Base-by-base conservation (phyloP, 805 yeast genomes). In the Myxozyma mucilagina region DNA sequence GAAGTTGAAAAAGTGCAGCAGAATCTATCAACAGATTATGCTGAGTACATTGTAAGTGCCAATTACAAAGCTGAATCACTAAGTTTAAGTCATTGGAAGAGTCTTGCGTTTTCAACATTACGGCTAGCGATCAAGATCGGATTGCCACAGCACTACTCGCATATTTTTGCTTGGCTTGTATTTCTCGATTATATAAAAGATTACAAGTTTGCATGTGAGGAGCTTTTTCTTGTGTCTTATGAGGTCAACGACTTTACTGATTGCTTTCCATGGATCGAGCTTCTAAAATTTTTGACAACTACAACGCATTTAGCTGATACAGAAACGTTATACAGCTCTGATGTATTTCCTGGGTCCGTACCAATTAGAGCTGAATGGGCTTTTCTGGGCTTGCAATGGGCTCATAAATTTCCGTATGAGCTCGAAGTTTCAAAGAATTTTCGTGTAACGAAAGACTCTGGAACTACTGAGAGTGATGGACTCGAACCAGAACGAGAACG, bases 101-200 rank as follows among this genome's bases (percentile, higher is more conserved):
- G 35, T 6, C 18, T 62, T 13, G 57, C 66, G 9, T 60, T 53
- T 47, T 38, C 49, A 7, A 61, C 62, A 7, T 53, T 63, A 10
- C 38, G 32, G 18, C 56, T 60, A 5, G 67, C 67, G 24, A 44
- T 57, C 18, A 51, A 50, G 2, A 57, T 61, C 35, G 66, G 50
- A 11, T 44, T 50, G 4, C 57, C 60, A 13, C 63, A 53, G 52
- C 64, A 63, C 20, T 63, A 63, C 39, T n/a, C 62, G 18, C 63
- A 63, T 31, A 36, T 63, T 2, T 61, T 61, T 47, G 63, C 66
- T 10, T 63, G 67, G 67, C 59, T 63, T 20, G 50, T 63, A 35
- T 60, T 61, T 53, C 39, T 63, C 18, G 47, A 61, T 24, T 54
- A 61, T 42, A 49, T 57, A 48, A 59, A 31, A 39, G 59, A 51